These are phyloP conservation scores for Fragosphaeria purpurea DNA, from an alignment of 2,329 filamentous ascomycete species.

Conservation along the genomic window DNA sequence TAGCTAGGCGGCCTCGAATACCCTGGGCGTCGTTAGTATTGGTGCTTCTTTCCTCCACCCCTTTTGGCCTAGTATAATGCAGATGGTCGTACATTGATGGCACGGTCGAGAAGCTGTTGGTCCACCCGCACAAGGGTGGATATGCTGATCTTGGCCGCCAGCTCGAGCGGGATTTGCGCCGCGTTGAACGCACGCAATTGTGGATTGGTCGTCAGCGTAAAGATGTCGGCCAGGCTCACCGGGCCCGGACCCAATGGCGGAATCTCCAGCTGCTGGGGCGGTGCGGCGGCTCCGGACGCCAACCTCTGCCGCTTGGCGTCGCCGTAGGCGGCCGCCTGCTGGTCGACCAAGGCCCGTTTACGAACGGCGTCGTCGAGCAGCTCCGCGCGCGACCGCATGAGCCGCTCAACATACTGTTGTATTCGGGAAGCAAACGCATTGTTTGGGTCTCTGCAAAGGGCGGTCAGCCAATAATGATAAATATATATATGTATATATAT, in stretches of 20 bases:
- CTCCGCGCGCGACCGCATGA: conserved; percentile 68
- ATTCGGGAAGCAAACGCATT: conserved; percentile 68
- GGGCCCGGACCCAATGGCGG: conserved; percentile 66
- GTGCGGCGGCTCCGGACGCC: conserved; percentile 35
- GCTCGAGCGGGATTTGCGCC: conserved; percentile 61
- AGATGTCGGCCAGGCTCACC: conserved; percentile 72
- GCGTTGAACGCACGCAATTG: conserved; percentile 75
- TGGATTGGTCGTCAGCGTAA: conserved; percentile 69
- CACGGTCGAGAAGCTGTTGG: conserved; percentile 55
- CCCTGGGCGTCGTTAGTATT: conserved; percentile 26
- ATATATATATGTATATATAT: not conserved
- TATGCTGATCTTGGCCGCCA: conserved; percentile 74
- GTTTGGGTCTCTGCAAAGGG: conserved; percentile 57
- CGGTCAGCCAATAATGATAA: not conserved
- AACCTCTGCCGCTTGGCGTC: conserved; percentile 80
- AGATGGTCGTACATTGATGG: conserved; percentile 52
- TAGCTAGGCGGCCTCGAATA: conserved; percentile 39
- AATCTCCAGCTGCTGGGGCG: conserved; percentile 32
- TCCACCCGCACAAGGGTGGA: conserved; percentile 67
- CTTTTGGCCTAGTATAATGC: not conserved
- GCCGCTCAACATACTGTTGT: conserved; percentile 75
- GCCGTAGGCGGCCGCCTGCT: conserved; percentile 59
- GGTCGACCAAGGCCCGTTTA: conserved; percentile 64
- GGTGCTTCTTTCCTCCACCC: not conserved
- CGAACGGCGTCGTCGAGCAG: conserved; percentile 67